Conservation (phyloP, 176 grass and related monocot genomes). For the Poa pratensis region DNA sequence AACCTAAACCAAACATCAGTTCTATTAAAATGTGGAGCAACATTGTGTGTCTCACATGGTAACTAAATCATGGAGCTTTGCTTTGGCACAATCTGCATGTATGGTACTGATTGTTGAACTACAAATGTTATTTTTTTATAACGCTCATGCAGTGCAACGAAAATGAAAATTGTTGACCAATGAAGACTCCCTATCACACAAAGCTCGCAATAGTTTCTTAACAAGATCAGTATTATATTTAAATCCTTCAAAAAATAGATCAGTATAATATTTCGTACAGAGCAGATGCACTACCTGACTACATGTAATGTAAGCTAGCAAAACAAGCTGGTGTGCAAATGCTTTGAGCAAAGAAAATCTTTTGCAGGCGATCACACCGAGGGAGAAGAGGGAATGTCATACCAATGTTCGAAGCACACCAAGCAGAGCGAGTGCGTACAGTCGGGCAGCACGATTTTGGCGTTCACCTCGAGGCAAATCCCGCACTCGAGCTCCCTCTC, state of each 20-base stretch:
- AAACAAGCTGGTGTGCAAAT: background rate
- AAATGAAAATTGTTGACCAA: background rate
- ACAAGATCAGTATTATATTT: no score
- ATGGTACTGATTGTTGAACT: background rate
- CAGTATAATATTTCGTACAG: background rate
- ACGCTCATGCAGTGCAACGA: background rate
- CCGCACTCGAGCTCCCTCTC: constrained; percentile 73
- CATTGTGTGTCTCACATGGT: constrained; percentile 3
- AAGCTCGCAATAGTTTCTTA: background rate
- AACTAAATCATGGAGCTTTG: background rate
- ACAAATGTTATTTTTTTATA: background rate
- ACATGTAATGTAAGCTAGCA: background rate
- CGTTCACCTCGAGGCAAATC: constrained; percentile 55
- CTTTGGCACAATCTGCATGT: background rate
- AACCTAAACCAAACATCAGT: no score
- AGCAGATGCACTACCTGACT: background rate
- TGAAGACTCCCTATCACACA: background rate
- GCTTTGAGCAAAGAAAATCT: background rate
- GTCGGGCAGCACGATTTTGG: constrained; percentile 61
- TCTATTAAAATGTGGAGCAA: background rate
- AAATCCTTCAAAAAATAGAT: no score
- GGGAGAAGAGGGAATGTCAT: background rate
- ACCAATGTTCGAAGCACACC: constrained; percentile 65
- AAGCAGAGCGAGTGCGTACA: constrained; percentile 58
- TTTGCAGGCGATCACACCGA: background rate